These are phyloP conservation scores for Trichoderma lentiforme DNA, from an alignment of 2,329 filamentous ascomycete species.

Conservation along the genomic window DNA sequence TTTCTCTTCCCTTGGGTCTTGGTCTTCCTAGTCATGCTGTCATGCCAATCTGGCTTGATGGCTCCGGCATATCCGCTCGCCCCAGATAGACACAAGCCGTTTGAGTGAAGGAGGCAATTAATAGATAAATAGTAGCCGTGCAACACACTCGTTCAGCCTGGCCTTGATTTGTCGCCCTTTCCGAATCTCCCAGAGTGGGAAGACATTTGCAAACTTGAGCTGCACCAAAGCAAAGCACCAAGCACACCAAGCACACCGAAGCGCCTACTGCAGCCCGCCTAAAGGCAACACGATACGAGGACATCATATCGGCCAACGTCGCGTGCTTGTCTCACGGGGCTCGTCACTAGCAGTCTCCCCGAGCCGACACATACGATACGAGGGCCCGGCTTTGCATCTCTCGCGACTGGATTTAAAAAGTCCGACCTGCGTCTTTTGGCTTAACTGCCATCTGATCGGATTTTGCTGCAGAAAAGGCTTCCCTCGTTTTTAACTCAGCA, in stretches of 20 bases:
- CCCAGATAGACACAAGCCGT: neutral
- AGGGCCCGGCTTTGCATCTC: neutral
- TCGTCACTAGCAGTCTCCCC: neutral
- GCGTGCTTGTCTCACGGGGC: constrained; percentile 16
- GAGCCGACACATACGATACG: constrained; percentile 2
- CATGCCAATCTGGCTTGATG: constrained; percentile 16
- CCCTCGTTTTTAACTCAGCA: neutral
- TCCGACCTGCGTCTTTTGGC: neutral
- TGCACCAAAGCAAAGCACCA: neutral
- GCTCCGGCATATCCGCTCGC: constrained; percentile 18
- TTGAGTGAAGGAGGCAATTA: constrained; percentile 2
- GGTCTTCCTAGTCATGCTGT: constrained; percentile 16
- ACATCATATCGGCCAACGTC: neutral
- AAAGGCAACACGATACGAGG: constrained; percentile 9
- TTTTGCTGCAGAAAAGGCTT: neutral
- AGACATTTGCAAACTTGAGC: neutral
- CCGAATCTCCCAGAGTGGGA: neutral
- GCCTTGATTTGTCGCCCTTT: neutral
- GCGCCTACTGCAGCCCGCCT: neutral
- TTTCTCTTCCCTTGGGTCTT: constrained; percentile 3
- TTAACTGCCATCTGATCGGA: neutral
- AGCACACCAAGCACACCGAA: neutral
- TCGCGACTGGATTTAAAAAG: neutral
- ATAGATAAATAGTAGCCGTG: constrained; percentile 14
- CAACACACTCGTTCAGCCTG: neutral